phyloP scores from a whole-genome alignment of 2,329 filamentous ascomycete species.

The Chalaropsis thielavioides region DNA sequence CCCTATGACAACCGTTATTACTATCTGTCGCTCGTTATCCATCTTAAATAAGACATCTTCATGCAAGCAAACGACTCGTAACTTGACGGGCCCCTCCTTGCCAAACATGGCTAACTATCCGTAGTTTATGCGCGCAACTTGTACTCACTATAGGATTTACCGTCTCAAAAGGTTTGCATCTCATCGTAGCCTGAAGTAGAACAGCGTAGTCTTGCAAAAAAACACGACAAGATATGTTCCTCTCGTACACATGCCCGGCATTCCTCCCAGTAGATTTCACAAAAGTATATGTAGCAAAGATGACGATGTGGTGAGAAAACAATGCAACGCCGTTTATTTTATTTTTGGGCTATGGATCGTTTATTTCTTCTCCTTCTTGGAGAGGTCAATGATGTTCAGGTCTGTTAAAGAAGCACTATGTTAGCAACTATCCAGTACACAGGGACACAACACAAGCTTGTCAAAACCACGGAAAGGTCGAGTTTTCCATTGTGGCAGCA shows the following conservation, averaged over 20 bases:
- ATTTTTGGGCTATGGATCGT: conserved; percentile 18
- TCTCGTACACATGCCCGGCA: neutral
- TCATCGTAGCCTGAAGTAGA: too few species aligned
- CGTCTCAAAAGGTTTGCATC: too few species aligned
- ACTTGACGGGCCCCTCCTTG: too few species aligned
- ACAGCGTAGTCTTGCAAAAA: too few species aligned
- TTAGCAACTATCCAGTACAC: neutral
- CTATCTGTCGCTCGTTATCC: neutral
- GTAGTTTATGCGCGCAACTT: too few species aligned
- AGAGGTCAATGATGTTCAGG: conserved; percentile 39
- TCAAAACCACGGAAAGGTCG: neutral
- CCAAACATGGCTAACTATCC: too few species aligned
- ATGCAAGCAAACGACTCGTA: too few species aligned
- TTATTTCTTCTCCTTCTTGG: conserved; percentile 35
- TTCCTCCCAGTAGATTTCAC: neutral
- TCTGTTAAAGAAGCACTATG: conserved; percentile 24
- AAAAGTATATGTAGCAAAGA: neutral
- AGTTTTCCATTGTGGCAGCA: neutral
- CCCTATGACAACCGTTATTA: neutral
- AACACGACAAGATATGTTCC: neutral
- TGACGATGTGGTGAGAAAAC: conserved; percentile 11
- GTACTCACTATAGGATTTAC: too few species aligned
- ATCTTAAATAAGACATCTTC: too few species aligned
- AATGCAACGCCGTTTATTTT: conserved; percentile 19
- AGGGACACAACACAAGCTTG: neutral